Evolutionary conservation across 2,329 filamentous ascomycete species (phyloP).

Genomic region (Fusarium lateritium): DNA sequence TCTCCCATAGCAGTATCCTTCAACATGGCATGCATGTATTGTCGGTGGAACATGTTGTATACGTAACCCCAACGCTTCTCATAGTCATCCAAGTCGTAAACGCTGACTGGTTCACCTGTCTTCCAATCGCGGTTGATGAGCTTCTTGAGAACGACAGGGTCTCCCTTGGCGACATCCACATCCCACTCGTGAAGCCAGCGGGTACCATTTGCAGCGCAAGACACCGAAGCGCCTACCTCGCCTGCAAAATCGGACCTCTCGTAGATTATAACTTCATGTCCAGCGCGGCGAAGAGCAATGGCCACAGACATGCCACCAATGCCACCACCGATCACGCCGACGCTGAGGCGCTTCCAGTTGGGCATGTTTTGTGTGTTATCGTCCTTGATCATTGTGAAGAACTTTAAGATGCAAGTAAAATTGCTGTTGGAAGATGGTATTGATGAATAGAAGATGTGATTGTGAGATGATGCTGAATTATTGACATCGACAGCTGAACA

Average conservation of each 20-base stretch:
- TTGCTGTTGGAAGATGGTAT: no score
- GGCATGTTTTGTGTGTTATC: constrained; percentile 26
- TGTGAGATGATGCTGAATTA: background rate
- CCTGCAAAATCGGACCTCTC: constrained; percentile 76
- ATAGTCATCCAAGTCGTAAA: constrained; percentile 76
- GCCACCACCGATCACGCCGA: constrained; percentile 63
- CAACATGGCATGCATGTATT: constrained; percentile 78
- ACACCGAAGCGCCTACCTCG: constrained; percentile 77
- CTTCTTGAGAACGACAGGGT: constrained; percentile 75
- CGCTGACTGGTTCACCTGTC: constrained; percentile 75
- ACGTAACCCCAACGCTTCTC: constrained; percentile 75
- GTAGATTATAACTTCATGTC: constrained; percentile 71
- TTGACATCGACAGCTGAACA: constrained; percentile 9
- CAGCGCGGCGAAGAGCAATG: constrained; percentile 62
- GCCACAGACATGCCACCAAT: constrained; percentile 64
- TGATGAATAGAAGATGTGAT: background rate
- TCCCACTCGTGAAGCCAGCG: constrained; percentile 79
- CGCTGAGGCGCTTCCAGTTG: constrained; percentile 62
- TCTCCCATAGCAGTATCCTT: constrained; percentile 70
- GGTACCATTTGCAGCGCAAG: constrained; percentile 78
- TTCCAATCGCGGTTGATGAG: constrained; percentile 80
- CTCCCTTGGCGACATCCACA: constrained; percentile 74
- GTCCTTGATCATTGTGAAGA: constrained; percentile 34
- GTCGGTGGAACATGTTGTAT: constrained; percentile 79
- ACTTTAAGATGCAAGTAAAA: background rate